Conservation (phyloP, 331 rosid species). For the Phaseolus coccineus region DNA sequence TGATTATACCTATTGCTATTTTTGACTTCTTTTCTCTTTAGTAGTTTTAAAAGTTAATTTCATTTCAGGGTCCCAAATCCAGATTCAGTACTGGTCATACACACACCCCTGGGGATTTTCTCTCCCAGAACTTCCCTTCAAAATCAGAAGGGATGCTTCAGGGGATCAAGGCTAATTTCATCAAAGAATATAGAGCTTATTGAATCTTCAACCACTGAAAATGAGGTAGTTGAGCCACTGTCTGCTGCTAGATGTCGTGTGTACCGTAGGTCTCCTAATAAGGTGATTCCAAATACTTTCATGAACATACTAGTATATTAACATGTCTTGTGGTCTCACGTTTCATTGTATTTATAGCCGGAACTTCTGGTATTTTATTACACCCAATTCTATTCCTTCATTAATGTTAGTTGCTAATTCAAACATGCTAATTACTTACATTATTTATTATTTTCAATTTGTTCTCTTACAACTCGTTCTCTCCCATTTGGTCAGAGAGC, state of each 20-base stretch:
- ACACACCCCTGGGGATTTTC: constrained; percentile 71
- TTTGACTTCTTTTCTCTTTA: background rate
- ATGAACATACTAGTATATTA: constrained; percentile 16
- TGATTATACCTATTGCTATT: constrained; percentile 7
- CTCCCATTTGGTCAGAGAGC: constrained; percentile 58
- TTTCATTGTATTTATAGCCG: background rate
- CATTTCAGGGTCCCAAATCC: constrained; percentile 75
- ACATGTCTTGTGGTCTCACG: background rate
- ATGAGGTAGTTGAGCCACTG: constrained; percentile 62
- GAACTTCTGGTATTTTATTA: constrained; percentile 28
- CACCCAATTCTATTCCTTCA: constrained; percentile 27
- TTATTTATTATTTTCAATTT: constrained; percentile 22
- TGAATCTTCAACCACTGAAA: constrained; percentile 64
- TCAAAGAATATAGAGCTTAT: constrained; percentile 64
- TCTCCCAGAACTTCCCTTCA: constrained; percentile 73
- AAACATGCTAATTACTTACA: background rate
- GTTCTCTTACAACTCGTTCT: constrained; percentile 33
- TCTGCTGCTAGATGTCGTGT: constrained; percentile 84
- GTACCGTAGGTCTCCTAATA: constrained; percentile 60
- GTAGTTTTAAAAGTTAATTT: constrained; percentile 30
- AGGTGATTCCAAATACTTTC: constrained; percentile 56
- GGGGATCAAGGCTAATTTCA: constrained; percentile 86
- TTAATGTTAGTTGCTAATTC: constrained; percentile 27
- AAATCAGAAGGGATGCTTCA: constrained; percentile 74
- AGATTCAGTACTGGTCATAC: constrained; percentile 80